phyloP scores from a whole-genome alignment of 2,329 filamentous ascomycete genomes.

The Calonectria ilicicola region DNA sequence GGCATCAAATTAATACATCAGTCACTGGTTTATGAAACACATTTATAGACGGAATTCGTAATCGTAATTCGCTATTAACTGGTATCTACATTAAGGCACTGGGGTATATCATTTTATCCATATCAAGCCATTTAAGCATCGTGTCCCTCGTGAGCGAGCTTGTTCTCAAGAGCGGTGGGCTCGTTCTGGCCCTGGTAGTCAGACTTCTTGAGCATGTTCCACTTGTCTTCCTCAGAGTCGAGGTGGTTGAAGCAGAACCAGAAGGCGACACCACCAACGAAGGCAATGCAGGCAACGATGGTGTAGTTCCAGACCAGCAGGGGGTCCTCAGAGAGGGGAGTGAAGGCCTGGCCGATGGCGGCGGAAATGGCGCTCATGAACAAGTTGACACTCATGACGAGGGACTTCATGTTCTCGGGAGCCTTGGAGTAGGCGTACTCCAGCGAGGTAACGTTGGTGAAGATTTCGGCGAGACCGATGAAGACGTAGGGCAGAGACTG shows the following conservation, averaged over 20 bases:
- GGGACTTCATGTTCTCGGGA: constrained; percentile 82
- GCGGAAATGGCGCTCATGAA: constrained; percentile 78
- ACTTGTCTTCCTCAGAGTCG: constrained; percentile 75
- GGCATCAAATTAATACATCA: neutral
- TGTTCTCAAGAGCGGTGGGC: constrained; percentile 50
- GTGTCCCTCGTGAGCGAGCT: constrained; percentile 33
- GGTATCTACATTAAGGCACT: neutral
- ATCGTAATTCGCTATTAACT: constrained; percentile 6
- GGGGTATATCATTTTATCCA: neutral
- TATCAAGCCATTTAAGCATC: constrained; percentile 31
- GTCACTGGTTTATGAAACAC: neutral
- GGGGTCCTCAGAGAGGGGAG: constrained; percentile 71
- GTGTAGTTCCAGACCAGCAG: constrained; percentile 80
- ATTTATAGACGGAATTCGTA: neutral
- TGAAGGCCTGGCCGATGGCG: constrained; percentile 77
- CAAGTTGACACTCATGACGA: constrained; percentile 78
- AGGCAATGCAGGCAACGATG: constrained; percentile 70
- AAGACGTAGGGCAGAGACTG: constrained; percentile 65
- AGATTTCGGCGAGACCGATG: constrained; percentile 64
- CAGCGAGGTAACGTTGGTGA: constrained; percentile 70
- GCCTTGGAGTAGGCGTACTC: constrained; percentile 85
- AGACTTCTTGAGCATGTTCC: constrained; percentile 70
- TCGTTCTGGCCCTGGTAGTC: constrained; percentile 55
- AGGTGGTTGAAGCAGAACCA: constrained; percentile 76
- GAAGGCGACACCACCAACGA: constrained; percentile 72